Base-by-base conservation (phyloP, 2,329 filamentous ascomycete species). In the Fusarium avenaceum region DNA sequence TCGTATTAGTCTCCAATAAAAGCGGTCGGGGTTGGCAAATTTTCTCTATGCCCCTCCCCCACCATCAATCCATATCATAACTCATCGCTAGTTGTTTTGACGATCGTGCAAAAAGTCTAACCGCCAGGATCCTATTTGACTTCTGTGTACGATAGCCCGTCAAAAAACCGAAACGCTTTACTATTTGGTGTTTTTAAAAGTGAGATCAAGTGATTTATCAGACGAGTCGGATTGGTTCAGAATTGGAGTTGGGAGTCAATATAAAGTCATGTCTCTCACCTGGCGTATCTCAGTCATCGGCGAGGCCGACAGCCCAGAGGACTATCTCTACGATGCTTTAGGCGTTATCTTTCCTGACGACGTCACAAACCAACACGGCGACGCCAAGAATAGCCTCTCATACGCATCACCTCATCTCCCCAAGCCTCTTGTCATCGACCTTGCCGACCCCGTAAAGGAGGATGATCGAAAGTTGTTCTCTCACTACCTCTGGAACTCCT, bases 401-500 rank as follows among this genome's bases (percentile, higher is more conserved):
- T 92, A 92, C 78, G 80, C 79, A 20, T 88, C 84, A 60, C 85
- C 81, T 38, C 80, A 81, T 60, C 80, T 87, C 17, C 83, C 81
- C 17, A 76, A 74, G 52, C 80, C 81, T 13, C 73, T 87, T 44
- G 67, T 75, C 44, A 79, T 87, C 70, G 78, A 78, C 10, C 80
- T 86, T 19, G 77, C 82, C 22, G 81, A 86, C 70, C 88, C 79
- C 14, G 75, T 80, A 32, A 80, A 77, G 32, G 86, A 89, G 55
- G 78, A 83, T 30, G 85, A 88, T 70, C 80, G 89, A 49, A 76
- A 78, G 20, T 83, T 92, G 44, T 93, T 92, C 75, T 88, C 88
- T 64, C 90, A 93, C 75, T 92, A 90, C 76, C 78, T 93, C 26
- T 93, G 90, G 90, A 93, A 93, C 77, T 83, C 90, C 8, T 84